phyloP scores from a whole-genome alignment of 202 grass and related monocot species.

The Brachypodium distachyon region DNA sequence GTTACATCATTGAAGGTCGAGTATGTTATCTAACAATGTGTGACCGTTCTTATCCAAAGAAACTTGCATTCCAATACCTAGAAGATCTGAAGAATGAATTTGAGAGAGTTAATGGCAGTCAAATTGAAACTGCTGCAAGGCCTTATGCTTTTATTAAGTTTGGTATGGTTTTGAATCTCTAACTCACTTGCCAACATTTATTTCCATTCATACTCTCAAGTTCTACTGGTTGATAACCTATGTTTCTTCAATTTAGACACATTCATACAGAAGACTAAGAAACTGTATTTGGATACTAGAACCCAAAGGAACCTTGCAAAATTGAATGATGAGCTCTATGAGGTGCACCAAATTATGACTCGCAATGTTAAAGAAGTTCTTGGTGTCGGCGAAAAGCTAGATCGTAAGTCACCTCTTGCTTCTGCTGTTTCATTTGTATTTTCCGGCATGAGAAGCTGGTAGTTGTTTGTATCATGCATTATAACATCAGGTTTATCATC shows the following conservation, averaged over 20 bases:
- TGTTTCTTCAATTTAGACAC: conserved; percentile 58
- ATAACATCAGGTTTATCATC: background rate
- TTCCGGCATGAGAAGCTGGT: background rate
- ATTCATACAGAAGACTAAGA: conserved; percentile 99
- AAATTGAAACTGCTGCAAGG: conserved; percentile 94
- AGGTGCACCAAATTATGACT: conserved; percentile 99
- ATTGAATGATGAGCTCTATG: conserved; percentile 95
- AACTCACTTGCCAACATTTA: background rate
- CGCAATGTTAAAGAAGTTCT: conserved; percentile 98
- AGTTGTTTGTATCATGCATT: conserved; percentile 2
- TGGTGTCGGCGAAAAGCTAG: conserved; percentile 96
- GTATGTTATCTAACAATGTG: conserved; percentile 95
- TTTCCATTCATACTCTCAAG: background rate
- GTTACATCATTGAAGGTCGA: conserved; percentile 73
- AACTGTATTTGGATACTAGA: conserved; percentile 89
- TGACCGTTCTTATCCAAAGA: conserved; percentile 85
- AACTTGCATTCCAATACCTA: conserved; percentile 85
- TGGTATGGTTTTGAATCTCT: conserved; percentile 38
- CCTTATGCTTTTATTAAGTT: conserved; percentile 99
- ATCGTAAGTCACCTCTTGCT: conserved; percentile 53
- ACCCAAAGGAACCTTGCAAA: conserved; percentile 94
- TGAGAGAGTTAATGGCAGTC: conserved; percentile 68
- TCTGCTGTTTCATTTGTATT: conserved; percentile 1
- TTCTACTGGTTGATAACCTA: conserved; percentile 15
- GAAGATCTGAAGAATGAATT: conserved; percentile 96